Evolutionary conservation across 2,329 filamentous ascomycete species (phyloP).

Genomic region (Zopfia rhizophila): DNA sequence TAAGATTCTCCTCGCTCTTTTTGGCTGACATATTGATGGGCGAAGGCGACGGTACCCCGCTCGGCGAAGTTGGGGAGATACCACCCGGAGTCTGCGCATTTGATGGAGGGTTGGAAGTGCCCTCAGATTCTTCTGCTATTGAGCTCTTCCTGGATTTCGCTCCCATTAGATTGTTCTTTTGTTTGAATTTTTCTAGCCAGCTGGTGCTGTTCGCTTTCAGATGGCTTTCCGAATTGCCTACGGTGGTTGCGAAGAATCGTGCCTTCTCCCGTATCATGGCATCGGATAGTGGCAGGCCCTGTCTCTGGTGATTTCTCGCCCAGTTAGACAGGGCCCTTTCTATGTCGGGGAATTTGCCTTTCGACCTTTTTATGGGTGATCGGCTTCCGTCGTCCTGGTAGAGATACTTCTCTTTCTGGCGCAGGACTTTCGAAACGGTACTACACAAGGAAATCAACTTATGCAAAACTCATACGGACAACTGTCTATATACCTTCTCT

Average conservation of each 20-base stretch:
- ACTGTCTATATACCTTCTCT: slow-evolving; percentile 78
- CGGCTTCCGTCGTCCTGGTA: slow-evolving; percentile 80
- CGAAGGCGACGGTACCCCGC: slow-evolving; percentile 72
- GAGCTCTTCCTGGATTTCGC: slow-evolving; percentile 66
- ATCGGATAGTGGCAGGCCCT: slow-evolving; percentile 78
- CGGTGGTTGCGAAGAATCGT: slow-evolving; percentile 79
- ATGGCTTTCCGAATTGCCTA: slow-evolving; percentile 76
- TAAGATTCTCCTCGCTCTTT: slow-evolving; percentile 74
- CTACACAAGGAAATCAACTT: slow-evolving; percentile 60
- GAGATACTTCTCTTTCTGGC: slow-evolving; percentile 94
- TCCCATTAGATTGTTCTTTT: slow-evolving; percentile 76
- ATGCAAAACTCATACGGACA: slow-evolving; percentile 5
- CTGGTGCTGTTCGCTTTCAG: slow-evolving; percentile 75
- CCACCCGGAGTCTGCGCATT: slow-evolving; percentile 71
- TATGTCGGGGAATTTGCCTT: slow-evolving; percentile 89
- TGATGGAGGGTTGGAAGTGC: slow-evolving; percentile 65
- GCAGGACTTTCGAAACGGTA: slow-evolving; percentile 97
- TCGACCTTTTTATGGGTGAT: slow-evolving; percentile 83
- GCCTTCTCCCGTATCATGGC: slow-evolving; percentile 88
- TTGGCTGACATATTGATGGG: slow-evolving; percentile 70
- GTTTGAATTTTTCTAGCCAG: slow-evolving; percentile 97
- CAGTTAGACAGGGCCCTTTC: slow-evolving; percentile 90
- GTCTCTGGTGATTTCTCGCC: slow-evolving; percentile 81
- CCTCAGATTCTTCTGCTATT: slow-evolving; percentile 74
- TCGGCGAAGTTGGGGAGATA: slow-evolving; percentile 79